Percentiles rank a stretch among this genome's conserved stretches.
Conservation (phyloP, 257 asterid species). For the Mentha longifolia region DNA sequence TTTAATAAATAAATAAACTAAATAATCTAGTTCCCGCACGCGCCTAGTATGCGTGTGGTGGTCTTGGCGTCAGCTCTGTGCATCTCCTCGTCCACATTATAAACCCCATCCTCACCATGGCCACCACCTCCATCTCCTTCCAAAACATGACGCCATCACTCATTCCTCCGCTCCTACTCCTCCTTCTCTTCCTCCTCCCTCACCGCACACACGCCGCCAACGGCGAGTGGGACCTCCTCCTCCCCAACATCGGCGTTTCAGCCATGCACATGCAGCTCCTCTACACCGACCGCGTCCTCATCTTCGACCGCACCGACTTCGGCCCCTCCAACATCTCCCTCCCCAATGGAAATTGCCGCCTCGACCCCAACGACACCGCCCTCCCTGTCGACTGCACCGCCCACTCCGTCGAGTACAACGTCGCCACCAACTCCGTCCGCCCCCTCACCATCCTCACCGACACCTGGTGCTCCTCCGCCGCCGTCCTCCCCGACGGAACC, state of each 20-base stretch:
- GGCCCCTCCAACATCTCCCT: slow-evolving; percentile 50
- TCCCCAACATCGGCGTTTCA: slow-evolving; percentile 20
- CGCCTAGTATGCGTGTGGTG: no score
- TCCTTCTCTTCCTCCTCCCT: slow-evolving; percentile 7
- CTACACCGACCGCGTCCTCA: slow-evolving; percentile 30
- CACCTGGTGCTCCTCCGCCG: slow-evolving; percentile 72
- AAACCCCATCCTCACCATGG: neutral
- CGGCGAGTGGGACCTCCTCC: slow-evolving; percentile 31
- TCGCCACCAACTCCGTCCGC: slow-evolving; percentile 49
- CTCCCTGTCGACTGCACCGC: slow-evolving; percentile 55
- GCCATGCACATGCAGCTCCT: slow-evolving; percentile 44
- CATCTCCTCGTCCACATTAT: neutral
- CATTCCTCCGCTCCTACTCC: neutral
- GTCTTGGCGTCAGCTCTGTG: no score
- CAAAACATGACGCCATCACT: slow-evolving; percentile 14
- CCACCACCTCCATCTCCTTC: neutral
- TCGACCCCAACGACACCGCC: slow-evolving; percentile 27
- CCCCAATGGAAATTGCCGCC: slow-evolving; percentile 47
- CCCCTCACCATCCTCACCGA: slow-evolving; percentile 58
- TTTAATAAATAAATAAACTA: no score
- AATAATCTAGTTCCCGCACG: no score
- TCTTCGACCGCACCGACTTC: slow-evolving; percentile 32
- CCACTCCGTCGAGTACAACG: slow-evolving; percentile 62
- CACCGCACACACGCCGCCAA: slow-evolving; percentile 25
- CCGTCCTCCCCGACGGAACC: slow-evolving; percentile 52